Evolutionary conservation across 2,329 filamentous ascomycete species (phyloP), one percentile per base, ranked within the genome.

Genomic region (Xylaria sp.): DNA sequence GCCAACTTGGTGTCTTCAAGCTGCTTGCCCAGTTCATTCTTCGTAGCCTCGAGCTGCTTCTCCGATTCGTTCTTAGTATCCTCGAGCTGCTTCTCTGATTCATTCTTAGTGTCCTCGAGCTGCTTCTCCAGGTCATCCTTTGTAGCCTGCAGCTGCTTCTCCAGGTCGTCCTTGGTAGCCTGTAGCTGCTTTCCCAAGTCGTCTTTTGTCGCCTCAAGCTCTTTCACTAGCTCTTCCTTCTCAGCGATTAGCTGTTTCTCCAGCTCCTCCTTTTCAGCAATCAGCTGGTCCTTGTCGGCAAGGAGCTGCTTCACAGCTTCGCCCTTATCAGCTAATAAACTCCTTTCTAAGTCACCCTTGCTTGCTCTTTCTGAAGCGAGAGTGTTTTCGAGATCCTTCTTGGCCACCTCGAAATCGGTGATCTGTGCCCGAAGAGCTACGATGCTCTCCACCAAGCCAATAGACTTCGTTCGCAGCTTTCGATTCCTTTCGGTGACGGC

Each of bases 401-500:
- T 70, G 31, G 60, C 47, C n/a, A 62, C 48, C 29, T 72, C 67
- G 3, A 71, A 54, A 8, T 67, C 65, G 21, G 62, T 54, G n/a
- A 73, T 70, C 43, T 72, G 67, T 40, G 66, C 58, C 49, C 70
- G 69, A 15, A 76, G 65, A 33, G 62, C 62, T 25, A 67, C 56
- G 21, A 76, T 65, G 55, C 70, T 67, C n/a, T 64, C 60, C 63
- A 74, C 73, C 33, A 77, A 66, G 23, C 60, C 64, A 17, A 68
- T 66, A 37, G 76, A 67, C 51, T 68, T 71, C 8, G 65, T 56
- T 46, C 72, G 58, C 11, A 75, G 68, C 4, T 65, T 60, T 35
- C 64, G 48, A 47, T 71, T 76, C 41, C 74, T 70, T 25, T 62
- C 58, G 44, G 69, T 68, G 23, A 70, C 60, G 3, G 62, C 60